phyloP scores from a whole-genome alignment of 2,329 filamentous ascomycete species.

The Pseudonectria buxi region DNA sequence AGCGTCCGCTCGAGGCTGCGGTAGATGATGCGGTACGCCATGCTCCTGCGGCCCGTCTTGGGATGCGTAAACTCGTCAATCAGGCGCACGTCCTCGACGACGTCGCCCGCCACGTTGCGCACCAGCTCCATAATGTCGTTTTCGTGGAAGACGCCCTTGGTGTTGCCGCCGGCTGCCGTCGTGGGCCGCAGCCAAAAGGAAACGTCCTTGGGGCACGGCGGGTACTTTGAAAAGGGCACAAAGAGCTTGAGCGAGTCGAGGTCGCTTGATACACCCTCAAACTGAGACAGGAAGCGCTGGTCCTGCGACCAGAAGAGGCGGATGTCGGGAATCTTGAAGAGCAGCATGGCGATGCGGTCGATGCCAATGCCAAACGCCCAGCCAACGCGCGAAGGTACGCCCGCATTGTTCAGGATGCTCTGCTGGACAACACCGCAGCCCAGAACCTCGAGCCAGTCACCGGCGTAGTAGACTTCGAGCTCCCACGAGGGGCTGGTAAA shows the following conservation, averaged over 20 bases:
- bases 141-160: constrained; percentile 63
- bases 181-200: constrained; percentile 71
- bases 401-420: constrained; percentile 69
- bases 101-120: constrained; percentile 71
- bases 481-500: constrained; percentile 97
- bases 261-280: constrained; percentile 54
- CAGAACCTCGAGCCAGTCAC: constrained; percentile 91
- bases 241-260: constrained; percentile 54
- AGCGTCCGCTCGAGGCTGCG: constrained; percentile 85
- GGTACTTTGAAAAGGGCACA: constrained; percentile 84
- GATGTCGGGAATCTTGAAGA: constrained; percentile 95
- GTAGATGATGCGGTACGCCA: constrained; percentile 93
- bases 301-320: constrained; percentile 93
- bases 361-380: constrained; percentile 96
- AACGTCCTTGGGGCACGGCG: constrained; percentile 83
- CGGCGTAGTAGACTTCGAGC: constrained; percentile 88
- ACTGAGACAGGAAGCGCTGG: constrained; percentile 78
- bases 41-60: constrained; percentile 71
- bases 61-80: constrained; percentile 87
- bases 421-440: constrained; percentile 91
- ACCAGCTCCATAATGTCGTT: constrained; percentile 98
- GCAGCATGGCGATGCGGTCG: constrained; percentile 92
- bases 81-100: constrained; percentile 79
- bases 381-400: constrained; percentile 66
- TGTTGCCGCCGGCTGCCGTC: constrained; percentile 41